Conservation (phyloP, 208 protist species). For the Acanthamoeba healyi region DNA sequence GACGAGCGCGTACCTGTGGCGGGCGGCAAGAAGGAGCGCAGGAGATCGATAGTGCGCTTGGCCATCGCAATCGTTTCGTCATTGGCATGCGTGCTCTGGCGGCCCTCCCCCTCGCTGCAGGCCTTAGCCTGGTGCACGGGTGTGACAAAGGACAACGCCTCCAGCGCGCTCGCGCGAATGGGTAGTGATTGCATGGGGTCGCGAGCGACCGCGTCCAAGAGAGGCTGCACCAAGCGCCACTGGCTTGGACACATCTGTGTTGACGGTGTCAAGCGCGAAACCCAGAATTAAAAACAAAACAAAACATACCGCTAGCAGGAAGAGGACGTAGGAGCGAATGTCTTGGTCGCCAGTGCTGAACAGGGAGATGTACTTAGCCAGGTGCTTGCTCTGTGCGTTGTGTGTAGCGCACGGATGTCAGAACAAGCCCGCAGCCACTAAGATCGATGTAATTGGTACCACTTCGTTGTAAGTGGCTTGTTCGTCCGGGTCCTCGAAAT, state of each 20-base stretch:
- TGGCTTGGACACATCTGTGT: background rate
- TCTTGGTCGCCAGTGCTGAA: background rate
- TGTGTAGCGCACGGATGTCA: background rate
- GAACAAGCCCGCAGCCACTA: background rate
- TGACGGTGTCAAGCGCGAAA: background rate
- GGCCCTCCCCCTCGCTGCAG: background rate
- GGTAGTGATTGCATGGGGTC: background rate
- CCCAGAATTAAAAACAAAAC: background rate
- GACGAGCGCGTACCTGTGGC: background rate
- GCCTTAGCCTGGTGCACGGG: background rate
- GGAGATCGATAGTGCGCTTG: background rate
- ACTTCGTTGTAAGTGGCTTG: constrained; percentile 4
- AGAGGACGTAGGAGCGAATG: background rate
- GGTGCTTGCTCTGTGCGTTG: background rate
- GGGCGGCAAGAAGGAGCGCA: background rate
- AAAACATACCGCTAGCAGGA: background rate
- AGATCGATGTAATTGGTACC: background rate
- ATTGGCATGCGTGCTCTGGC: background rate
- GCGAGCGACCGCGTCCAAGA: background rate
- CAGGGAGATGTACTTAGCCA: background rate
- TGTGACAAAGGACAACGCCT: background rate
- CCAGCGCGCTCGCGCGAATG: background rate
- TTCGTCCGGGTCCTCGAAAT: background rate
- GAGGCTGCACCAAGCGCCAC: background rate
- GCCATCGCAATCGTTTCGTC: background rate